Conservation (phyloP, 331 rosid genomes). For the Saraca asoca region DNA sequence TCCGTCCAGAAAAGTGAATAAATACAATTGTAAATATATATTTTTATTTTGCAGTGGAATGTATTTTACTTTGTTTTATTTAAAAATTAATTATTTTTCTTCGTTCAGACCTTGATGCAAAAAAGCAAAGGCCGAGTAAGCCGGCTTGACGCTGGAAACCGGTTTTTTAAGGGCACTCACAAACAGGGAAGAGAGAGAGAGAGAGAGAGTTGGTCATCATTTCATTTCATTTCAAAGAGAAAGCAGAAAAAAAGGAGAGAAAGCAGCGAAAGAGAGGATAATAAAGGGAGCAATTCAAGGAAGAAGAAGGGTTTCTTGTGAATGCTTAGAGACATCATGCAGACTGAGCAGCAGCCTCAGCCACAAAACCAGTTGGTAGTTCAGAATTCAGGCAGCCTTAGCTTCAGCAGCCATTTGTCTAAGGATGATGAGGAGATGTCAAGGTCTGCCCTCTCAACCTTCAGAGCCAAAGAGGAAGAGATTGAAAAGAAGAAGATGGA, state of each 20-base stretch:
- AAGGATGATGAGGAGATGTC: slow-evolving; percentile 78
- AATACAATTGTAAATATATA: too few relatives aligned
- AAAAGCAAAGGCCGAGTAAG: slow-evolving; percentile 21
- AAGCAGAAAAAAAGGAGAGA: not conserved
- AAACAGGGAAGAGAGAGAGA: slow-evolving; percentile 33
- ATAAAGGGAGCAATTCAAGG: slow-evolving; percentile 35
- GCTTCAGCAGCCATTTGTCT: slow-evolving; percentile 90
- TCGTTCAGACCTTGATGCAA: not conserved
- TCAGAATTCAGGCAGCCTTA: slow-evolving; percentile 77
- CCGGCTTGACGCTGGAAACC: slow-evolving; percentile 27
- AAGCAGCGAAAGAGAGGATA: not conserved
- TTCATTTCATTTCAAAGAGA: not conserved
- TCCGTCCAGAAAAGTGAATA: too few relatives aligned
- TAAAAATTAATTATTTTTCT: not conserved
- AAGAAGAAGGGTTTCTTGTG: slow-evolving; percentile 38
- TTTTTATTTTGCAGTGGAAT: too few relatives aligned
- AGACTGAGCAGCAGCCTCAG: slow-evolving; percentile 51
- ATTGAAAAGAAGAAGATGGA: slow-evolving; percentile 90
- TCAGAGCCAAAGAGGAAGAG: slow-evolving; percentile 79
- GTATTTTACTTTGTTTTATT: too few relatives aligned
- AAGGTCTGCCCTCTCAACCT: slow-evolving; percentile 56
- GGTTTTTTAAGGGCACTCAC: slow-evolving; percentile 26
- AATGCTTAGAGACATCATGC: slow-evolving; percentile 47
- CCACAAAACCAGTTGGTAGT: slow-evolving; percentile 60
- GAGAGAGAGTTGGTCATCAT: slow-evolving; percentile 40